Evolutionary conservation across 805 yeast genomes (phyloP), one percentile per base, ranked within the genome.

Genomic region (Blastobotrys attinorum): DNA sequence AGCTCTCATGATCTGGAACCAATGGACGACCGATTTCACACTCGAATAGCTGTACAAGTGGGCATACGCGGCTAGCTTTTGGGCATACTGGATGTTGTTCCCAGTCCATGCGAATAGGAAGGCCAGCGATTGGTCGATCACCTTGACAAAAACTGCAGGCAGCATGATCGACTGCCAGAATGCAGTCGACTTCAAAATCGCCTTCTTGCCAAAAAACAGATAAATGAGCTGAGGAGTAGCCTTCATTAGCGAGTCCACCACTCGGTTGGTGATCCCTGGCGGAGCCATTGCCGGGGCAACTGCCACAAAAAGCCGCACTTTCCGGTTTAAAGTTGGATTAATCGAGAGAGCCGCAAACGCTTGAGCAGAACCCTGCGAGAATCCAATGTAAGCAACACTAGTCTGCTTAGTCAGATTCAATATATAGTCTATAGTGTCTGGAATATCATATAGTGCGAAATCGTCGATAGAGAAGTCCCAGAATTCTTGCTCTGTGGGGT

Each of bases 261-360:
- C 66, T 55, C 79, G 76, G 49, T 89, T 84, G 49, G 80, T 78
- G 33, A 89, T 68, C 1, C 95, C 92, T 36, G 79, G 81, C 0
- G 97, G 97, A 0, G 95, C 82, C 73, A 90, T 82, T 1, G 97
- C 97, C 0, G 97, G 97, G 0, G 96, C 85, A 50, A 89, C 74
- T 1, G 95, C 96, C 45, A 89, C 76, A 49, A 89, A 81, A 41
- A 61, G 62, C 13, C 70, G 65, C 34, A 78, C 66, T 50, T 73
- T 59, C 52, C 61, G 52, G 60, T 84, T 85, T 45, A 89, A 67
- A 2, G 71, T 69, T 5, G 81, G 79, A 56, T 79, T 77, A 15
- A 66, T 60, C 0, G 92, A 75, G 18, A 87, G 66, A 8, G 94
- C 73, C 0, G 95, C 96, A 61, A 89, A 81, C 34, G 87, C 87